phyloP scores from a whole-genome alignment of 2,329 filamentous ascomycete genomes.

The Clonostachys rosea region DNA sequence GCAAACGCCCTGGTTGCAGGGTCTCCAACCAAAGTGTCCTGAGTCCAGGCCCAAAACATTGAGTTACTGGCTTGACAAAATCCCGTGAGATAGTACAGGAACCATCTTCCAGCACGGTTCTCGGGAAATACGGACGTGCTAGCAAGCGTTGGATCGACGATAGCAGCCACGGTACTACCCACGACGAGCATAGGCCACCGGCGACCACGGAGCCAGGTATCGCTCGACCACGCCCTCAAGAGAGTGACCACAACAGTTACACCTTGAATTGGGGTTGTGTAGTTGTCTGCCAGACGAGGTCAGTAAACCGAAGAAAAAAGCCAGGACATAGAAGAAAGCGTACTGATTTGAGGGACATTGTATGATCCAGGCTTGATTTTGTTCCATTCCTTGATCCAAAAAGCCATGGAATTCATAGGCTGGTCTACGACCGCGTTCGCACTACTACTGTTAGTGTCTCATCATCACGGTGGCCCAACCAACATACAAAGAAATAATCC shows the following conservation, averaged over 20 bases:
- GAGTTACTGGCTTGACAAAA: neutral
- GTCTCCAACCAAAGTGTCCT: conserved; percentile 1
- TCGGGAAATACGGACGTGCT: neutral
- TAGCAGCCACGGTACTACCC: neutral
- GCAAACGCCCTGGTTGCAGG: conserved; percentile 1
- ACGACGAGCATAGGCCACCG: conserved; percentile 1
- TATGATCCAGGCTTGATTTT: conserved; percentile 7
- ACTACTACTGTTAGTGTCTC: neutral
- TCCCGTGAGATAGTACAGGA: conserved; percentile 1
- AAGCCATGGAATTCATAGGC: conserved; percentile 5
- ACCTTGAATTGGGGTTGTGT: neutral
- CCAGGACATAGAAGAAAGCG: neutral
- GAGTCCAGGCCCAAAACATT: conserved; percentile 3
- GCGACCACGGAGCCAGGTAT: neutral
- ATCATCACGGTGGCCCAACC: conserved; percentile 2
- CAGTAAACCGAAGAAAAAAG: neutral
- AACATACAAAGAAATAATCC: conserved; percentile 11
- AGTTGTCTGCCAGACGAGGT: neutral
- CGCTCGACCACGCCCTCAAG: neutral
- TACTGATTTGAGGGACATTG: conserved; percentile 11
- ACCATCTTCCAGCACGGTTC: conserved; percentile 1
- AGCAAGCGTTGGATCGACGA: neutral
- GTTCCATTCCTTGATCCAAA: conserved; percentile 11
- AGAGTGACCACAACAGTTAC: neutral
- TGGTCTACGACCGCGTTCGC: neutral